Evolutionary conservation across 306 rosid genomes (phyloP).

Genomic region (Amphicarpaea edgeworthii): DNA sequence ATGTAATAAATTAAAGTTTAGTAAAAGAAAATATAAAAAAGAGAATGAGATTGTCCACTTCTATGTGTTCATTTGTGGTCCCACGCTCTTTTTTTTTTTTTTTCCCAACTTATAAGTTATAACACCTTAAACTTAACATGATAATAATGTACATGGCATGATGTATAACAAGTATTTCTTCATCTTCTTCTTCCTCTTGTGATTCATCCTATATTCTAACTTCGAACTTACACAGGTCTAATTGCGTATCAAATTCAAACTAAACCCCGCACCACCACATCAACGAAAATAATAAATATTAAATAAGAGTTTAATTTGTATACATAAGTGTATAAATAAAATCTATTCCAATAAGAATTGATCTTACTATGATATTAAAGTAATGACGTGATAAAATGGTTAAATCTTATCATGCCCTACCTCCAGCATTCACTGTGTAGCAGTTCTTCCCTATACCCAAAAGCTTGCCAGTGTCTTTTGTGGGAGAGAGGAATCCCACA

Average conservation of each 20-base stretch:
- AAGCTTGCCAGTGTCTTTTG: conserved; percentile 41
- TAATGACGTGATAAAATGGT: neutral
- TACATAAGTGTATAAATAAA: too few relatives aligned
- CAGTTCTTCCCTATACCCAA: conserved; percentile 41
- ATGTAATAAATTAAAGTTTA: neutral
- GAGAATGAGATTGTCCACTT: neutral
- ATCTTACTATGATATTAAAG: neutral
- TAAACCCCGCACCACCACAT: too few relatives aligned
- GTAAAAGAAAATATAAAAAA: neutral
- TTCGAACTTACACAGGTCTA: neutral
- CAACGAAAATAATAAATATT: neutral
- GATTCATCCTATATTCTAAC: neutral
- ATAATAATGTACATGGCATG: neutral
- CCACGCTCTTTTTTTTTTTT: neutral
- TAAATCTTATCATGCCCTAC: neutral
- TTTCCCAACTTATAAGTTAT: neutral
- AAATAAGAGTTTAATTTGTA: too few relatives aligned
- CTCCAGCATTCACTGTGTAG: neutral
- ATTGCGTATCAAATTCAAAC: neutral
- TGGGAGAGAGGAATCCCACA: conserved; percentile 43
- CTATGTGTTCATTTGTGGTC: neutral
- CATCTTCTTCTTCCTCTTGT: neutral
- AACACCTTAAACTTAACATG: neutral
- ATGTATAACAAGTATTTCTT: neutral
- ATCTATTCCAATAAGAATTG: neutral